Evolutionary conservation across 495 filamentous ascomycete species (phyloP).

Genomic region (Geoglossum glabrum): DNA sequence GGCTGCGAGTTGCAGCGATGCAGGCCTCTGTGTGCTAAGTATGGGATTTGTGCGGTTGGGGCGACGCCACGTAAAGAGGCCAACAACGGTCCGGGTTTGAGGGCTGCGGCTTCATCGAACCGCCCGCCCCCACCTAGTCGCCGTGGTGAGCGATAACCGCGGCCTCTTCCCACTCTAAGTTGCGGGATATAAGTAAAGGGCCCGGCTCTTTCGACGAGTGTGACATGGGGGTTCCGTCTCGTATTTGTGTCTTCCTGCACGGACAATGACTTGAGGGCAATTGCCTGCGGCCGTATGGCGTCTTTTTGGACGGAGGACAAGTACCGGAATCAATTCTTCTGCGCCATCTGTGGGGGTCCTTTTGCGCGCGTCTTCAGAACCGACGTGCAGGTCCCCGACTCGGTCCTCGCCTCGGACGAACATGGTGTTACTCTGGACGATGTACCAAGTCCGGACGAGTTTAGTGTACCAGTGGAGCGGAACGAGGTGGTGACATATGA

Average conservation of each 20-base stretch:
- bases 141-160: neutral
- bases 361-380: constrained; percentile 18
- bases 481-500: constrained; percentile 13
- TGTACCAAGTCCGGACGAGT: constrained; percentile 9
- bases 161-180: neutral
- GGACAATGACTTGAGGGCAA: neutral
- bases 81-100: neutral
- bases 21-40: neutral
- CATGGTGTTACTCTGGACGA: constrained; percentile 6
- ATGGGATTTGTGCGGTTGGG: neutral
- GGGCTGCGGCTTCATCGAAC: neutral
- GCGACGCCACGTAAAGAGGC: neutral
- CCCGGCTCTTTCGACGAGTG: neutral
- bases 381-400: constrained; percentile 8
- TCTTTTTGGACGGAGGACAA: constrained; percentile 3
- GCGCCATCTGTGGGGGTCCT: constrained; percentile 19
- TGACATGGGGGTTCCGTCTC: neutral
- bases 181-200: neutral
- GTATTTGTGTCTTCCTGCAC: neutral
- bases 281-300: neutral
- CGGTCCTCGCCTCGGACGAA: neutral
- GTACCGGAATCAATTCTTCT: constrained; percentile 19
- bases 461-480: constrained; percentile 12
- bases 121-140: neutral
- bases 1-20: no score